These are phyloP conservation scores for Malassezia sympodialis DNA, from an alignment of 1,284 basidiomycete species.

Conservation along the genomic window DNA sequence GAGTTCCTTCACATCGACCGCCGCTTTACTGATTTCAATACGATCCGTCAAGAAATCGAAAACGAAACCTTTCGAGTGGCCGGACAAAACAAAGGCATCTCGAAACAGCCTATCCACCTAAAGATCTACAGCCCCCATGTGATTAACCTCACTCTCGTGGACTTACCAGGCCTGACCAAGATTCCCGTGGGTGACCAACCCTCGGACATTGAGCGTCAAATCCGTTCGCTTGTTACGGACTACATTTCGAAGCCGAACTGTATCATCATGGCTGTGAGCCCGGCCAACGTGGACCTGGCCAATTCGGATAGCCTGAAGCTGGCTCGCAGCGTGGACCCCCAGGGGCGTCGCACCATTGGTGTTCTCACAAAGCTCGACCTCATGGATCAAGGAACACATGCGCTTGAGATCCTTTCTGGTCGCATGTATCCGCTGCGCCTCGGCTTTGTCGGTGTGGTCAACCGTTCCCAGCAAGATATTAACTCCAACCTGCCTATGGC, in stretches of 20 bases:
- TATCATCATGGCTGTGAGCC: constrained; percentile 95
- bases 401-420: constrained; percentile 78
- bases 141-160: constrained; percentile 91
- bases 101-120: constrained; percentile 90
- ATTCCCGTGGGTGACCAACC: constrained; percentile 65
- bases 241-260: constrained; percentile 97
- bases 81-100: constrained; percentile 95
- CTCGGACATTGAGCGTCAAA: constrained; percentile 85
- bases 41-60: constrained; percentile 92
- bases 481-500: constrained; percentile 74
- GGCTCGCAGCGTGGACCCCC: constrained; percentile 81
- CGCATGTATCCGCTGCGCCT: constrained; percentile 91
- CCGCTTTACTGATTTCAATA: constrained; percentile 85
- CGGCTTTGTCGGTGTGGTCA: constrained; percentile 91
- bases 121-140: constrained; percentile 91
- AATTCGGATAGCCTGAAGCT: constrained; percentile 92
- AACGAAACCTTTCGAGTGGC: constrained; percentile 95
- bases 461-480: constrained; percentile 65
- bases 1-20: constrained; percentile 79
- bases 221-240: constrained; percentile 76
- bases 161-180: constrained; percentile 93
- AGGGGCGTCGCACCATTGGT: constrained; percentile 88
- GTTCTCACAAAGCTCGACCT: constrained; percentile 99
- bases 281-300: constrained; percentile 94
- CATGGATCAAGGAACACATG: constrained; percentile 75